phyloP scores from a whole-genome alignment of 768 basidiomycete species.

The Pisolithus microcarpus region DNA sequence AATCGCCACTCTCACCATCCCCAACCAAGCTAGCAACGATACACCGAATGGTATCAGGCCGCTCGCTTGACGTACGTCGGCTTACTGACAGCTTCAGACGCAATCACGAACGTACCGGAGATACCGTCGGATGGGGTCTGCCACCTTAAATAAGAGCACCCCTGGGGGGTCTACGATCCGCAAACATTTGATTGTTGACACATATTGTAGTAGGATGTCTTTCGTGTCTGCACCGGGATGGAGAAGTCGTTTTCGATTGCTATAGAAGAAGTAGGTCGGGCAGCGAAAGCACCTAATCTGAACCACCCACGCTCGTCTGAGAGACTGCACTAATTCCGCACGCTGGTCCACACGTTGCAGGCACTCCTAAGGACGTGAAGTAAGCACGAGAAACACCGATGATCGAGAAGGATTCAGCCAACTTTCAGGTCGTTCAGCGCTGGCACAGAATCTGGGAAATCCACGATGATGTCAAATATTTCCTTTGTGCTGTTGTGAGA shows the following conservation, averaged over 20 bases:
- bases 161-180: constrained; percentile 89
- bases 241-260: constrained; percentile 79
- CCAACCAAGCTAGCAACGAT: constrained; percentile 90
- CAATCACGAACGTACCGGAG: constrained; percentile 49
- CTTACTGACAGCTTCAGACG: neutral
- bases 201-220: constrained; percentile 83
- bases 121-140: constrained; percentile 86
- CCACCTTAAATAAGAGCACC: constrained; percentile 87
- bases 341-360: constrained; percentile 77
- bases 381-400: neutral
- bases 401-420: constrained; percentile 1
- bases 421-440: constrained; percentile 86
- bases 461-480: constrained; percentile 94
- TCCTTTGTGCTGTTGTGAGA: constrained; percentile 51
- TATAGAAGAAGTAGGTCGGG: constrained; percentile 25
- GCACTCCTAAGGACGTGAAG: constrained; percentile 48
- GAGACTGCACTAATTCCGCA: constrained; percentile 60
- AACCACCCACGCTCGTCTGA: constrained; percentile 64
- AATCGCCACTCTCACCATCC: constrained; percentile 73
- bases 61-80: constrained; percentile 42
- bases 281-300: neutral
- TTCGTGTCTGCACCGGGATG: constrained; percentile 96
- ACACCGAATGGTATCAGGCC: constrained; percentile 88
- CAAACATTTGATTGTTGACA: constrained; percentile 85
- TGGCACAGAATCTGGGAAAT: constrained; percentile 81